phyloP scores from a whole-genome alignment of 1,284 basidiomycete genomes.

The Puccinia polysora region DNA sequence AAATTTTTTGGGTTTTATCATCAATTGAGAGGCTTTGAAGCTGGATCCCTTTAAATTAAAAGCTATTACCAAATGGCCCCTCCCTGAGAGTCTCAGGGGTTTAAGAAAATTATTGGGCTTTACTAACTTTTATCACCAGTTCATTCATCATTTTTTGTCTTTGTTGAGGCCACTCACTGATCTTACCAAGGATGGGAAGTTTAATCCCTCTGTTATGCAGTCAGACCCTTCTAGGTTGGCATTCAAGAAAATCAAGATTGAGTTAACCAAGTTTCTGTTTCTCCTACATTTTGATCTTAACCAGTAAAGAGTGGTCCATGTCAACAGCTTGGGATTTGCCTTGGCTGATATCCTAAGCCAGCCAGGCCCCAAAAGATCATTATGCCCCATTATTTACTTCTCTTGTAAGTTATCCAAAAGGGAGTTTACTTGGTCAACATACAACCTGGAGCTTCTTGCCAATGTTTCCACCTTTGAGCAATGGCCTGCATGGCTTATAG shows the following conservation, averaged over 20 bases:
- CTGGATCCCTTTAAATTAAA: not conserved
- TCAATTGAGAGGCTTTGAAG: not conserved
- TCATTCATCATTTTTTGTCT: conserved; percentile 4
- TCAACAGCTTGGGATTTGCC: conserved; percentile 27
- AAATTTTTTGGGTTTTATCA: conserved; percentile 16
- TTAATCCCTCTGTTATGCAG: not conserved
- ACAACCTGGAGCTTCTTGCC: conserved; percentile 19
- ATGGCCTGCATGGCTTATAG: conserved; percentile 31
- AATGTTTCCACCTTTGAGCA: conserved; percentile 16
- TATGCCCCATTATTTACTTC: conserved; percentile 9
- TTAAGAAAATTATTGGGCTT: conserved; percentile 5
- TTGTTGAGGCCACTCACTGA: not conserved
- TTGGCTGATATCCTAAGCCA: conserved; percentile 12
- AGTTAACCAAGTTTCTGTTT: not conserved
- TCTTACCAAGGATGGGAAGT: not conserved
- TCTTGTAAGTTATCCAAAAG: conserved; percentile 8
- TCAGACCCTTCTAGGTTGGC: not conserved
- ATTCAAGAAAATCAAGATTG: not conserved
- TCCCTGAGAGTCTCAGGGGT: not conserved
- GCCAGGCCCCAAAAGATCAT: not conserved
- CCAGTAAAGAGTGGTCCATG: not conserved
- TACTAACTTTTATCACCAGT: conserved; percentile 8
- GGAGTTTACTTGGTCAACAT: not conserved
- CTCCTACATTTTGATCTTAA: conserved; percentile 28
- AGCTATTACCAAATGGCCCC: conserved; percentile 1